These are phyloP conservation scores for Casuarina cunninghamiana DNA, from an alignment of 306 rosid genomes.

Conservation along the genomic window DNA sequence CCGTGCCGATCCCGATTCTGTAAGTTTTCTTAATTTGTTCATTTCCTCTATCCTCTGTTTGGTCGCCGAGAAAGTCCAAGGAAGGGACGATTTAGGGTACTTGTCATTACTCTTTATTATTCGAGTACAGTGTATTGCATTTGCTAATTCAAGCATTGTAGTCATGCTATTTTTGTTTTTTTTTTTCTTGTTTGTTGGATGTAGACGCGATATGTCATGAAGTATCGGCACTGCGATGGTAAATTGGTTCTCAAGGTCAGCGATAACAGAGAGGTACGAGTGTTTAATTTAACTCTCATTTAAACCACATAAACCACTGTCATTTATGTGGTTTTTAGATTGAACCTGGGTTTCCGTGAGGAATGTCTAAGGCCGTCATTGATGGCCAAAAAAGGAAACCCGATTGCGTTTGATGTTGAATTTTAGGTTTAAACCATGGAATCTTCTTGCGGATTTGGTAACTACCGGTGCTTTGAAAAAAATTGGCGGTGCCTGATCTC, in stretches of 20 bases:
- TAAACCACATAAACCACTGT: too few relatives aligned
- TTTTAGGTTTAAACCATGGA: slow-evolving; percentile 10
- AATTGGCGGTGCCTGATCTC: slow-evolving; percentile 9
- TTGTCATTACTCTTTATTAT: background rate
- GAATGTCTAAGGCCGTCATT: background rate
- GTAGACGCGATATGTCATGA: slow-evolving; percentile 73
- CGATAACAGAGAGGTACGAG: slow-evolving; percentile 60
- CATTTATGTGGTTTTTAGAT: background rate
- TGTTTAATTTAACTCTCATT: background rate
- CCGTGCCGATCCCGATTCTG: slow-evolving; percentile 85
- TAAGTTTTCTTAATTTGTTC: slow-evolving; percentile 14
- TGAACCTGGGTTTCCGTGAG: background rate
- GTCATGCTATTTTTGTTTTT: background rate
- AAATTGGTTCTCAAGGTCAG: slow-evolving; percentile 80
- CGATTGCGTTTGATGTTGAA: background rate
- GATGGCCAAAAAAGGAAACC: slow-evolving; percentile 8
- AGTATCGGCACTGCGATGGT: slow-evolving; percentile 81
- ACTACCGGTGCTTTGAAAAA: background rate
- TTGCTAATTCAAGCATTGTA: background rate
- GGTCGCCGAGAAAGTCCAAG: slow-evolving; percentile 18
- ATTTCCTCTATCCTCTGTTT: slow-evolving; percentile 5
- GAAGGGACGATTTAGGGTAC: background rate
- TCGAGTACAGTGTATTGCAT: background rate
- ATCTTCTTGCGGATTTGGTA: slow-evolving; percentile 1
- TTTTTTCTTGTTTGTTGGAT: slow-evolving; percentile 26